Base-by-base conservation (phyloP, 805 yeast species). In the Vanderwaltozyma tropicalis region DNA sequence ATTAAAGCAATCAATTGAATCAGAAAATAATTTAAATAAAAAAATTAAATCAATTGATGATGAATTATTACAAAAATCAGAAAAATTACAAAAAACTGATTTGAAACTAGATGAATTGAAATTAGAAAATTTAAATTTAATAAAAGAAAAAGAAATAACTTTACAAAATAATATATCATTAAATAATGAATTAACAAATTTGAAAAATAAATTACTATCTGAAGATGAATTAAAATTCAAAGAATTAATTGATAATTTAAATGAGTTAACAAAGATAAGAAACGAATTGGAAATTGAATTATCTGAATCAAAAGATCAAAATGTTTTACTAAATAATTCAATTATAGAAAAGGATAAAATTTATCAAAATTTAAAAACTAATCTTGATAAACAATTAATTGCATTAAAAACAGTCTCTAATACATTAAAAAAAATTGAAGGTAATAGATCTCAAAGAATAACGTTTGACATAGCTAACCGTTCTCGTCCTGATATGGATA, bases 401-500 rank as follows among this genome's bases (percentile, higher is more conserved):
- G 8, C 15, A 13, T 16, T 30, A 8, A 24, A 22, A n/a, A 29
- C 8, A 13, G 15, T 29, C 9, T 13, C 30, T 5, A 29, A 22
- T 18, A 28, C 16, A 13, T 31, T 37, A 24, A 37, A 38, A 28
- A 41, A 37, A 28, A 31, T 39, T 15, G 40, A 38, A 34, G 66
- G 66, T 1, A 45, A 54, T 25, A 17, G 38, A 1, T 30, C 45
- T 2, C 47, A 47, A n/a, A 48, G 45, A 6, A 50, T 60, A 1
- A 44, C 55, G 34, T 37, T 19, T 32, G 40, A 37, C n/a, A 37
- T 11, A n/a, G 22, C 22, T 8, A 32, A 41, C 12, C 45, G 42
- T 28, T 42, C 49, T 20, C 51, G 48, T 20, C 58, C 63, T 9
- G 57, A 49, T 15, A 53, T 61, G 34, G 42, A 36, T 10, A 39